Evolutionary conservation across 108 stramenopile species (phyloP).

Genomic region (Fistulifera solaris): DNA sequence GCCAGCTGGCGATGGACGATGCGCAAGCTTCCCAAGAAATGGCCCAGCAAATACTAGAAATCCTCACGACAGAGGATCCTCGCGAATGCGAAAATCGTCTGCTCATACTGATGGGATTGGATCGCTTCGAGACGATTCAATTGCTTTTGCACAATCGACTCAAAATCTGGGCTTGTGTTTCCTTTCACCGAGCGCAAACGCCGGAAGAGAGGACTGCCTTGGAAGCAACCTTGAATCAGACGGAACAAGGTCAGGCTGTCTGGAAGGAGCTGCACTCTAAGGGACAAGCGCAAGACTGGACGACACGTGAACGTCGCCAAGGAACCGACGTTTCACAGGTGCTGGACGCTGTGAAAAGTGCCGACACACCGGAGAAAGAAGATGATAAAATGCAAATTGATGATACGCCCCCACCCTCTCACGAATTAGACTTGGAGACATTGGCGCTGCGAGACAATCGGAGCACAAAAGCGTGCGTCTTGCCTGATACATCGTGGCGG

Average conservation of each 20-base stretch:
- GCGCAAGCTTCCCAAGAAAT: conserved; percentile 76
- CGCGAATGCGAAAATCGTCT: conserved; percentile 94
- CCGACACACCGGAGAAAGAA: conserved; percentile 14
- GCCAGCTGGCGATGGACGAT: conserved; percentile 87
- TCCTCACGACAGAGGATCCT: conserved; percentile 46
- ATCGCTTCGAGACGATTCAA: conserved; percentile 94
- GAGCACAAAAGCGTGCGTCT: conserved; percentile 87
- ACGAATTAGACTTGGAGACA: conserved; percentile 84
- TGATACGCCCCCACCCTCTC: conserved; percentile 8
- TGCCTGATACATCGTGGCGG: conserved; percentile 91
- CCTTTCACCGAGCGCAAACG: conserved; percentile 85
- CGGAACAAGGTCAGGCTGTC: conserved; percentile 75
- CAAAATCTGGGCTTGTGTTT: conserved; percentile 86
- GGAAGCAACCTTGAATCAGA: conserved; percentile 74
- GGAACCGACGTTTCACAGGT: conserved; percentile 15
- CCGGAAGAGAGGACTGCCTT: conserved; percentile 76
- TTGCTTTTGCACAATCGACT: conserved; percentile 82
- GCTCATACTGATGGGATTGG: conserved; percentile 87
- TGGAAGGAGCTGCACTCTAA: conserved; percentile 80
- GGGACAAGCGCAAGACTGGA: conserved; percentile 72
- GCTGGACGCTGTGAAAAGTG: conserved; percentile 44
- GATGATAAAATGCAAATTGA: conserved; percentile 24
- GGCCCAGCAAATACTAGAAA: conserved; percentile 67
- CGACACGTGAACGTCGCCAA: conserved; percentile 54
- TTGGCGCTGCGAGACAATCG: conserved; percentile 90